Evolutionary conservation across 176 grass and related monocot genomes (phyloP).

Genomic region (maize (Zea mays)): Zm-B73-REFERENCE-NAM-5.0 NC_050104.1:22837001-22837500

Average conservation of each 20-base stretch:
- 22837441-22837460: conserved; percentile 38
- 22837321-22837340: background rate
- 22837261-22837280: background rate
- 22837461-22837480: background rate
- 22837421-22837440: background rate
- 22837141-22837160: background rate
- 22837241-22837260: background rate
- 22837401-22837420: background rate
- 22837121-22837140: background rate
- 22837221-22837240: background rate
- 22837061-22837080: background rate
- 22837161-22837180: background rate
- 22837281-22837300: background rate
- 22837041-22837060: background rate
- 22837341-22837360: background rate
- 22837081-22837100: conserved; percentile 20
- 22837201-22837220: background rate
- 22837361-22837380: background rate
- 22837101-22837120: background rate
- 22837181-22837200: background rate
- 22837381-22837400: background rate
- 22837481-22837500: conserved; percentile 19
- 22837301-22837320: background rate
- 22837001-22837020: background rate
- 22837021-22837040: background rate